Conservation (phyloP, 2,329 filamentous ascomycete species). For the Colletotrichum sp. region DNA sequence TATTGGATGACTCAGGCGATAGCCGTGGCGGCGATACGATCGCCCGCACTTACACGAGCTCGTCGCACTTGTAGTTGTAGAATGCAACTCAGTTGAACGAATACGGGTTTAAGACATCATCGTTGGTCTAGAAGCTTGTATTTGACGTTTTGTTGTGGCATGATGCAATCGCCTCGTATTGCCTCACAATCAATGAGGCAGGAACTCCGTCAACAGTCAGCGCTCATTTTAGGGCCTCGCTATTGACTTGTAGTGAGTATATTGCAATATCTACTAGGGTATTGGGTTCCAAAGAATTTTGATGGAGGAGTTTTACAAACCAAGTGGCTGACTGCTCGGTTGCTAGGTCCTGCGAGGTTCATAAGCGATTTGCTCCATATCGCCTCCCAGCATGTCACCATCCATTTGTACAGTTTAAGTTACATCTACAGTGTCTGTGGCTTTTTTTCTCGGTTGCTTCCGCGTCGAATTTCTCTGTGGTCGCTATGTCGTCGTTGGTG, state of each 20-base stretch:
- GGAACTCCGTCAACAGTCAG: not conserved
- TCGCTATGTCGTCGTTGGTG: not conserved
- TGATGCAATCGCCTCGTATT: not conserved
- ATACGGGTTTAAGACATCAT: not conserved
- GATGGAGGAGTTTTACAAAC: not conserved
- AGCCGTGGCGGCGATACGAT: not conserved
- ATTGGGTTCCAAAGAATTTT: not conserved
- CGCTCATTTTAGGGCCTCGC: not conserved
- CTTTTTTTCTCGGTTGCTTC: fast-evolving
- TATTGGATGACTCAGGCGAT: not conserved
- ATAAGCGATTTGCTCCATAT: not conserved
- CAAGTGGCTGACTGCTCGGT: not conserved
- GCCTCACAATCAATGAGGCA: not conserved
- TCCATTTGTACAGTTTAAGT: not conserved
- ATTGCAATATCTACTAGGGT: not conserved
- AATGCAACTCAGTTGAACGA: not conserved
- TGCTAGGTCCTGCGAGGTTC: not conserved
- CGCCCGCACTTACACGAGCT: not conserved
- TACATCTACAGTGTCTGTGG: not conserved
- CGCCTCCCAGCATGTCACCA: not conserved
- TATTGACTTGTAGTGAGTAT: not conserved
- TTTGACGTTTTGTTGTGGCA: not conserved
- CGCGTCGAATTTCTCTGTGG: not conserved
- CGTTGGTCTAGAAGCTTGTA: not conserved
- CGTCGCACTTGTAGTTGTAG: not conserved